A percentile compares a stretch with the other conserved stretches of the same genome.
phyloP scores from a whole-genome alignment of 164 flowering plant species.

The Liriodendron chinense region DNA sequence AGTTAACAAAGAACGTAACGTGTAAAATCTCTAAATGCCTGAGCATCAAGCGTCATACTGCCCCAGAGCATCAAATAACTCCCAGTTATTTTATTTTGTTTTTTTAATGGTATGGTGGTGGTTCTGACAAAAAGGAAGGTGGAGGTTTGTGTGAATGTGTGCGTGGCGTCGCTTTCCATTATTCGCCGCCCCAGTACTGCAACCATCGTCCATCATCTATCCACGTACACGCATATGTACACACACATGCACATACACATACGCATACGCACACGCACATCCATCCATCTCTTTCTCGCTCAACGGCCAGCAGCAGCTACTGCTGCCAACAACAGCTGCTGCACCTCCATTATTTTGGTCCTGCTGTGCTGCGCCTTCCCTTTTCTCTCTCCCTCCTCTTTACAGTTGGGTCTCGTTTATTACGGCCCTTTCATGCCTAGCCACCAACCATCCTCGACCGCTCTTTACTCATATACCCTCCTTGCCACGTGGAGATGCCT shows the following conservation, averaged over 20 bases:
- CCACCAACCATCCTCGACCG: not conserved
- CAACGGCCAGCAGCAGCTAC: not conserved
- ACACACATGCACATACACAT: not conserved
- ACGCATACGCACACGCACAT: not conserved
- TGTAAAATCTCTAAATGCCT: too few relatives aligned
- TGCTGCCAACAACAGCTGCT: not conserved
- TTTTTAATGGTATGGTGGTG: not conserved
- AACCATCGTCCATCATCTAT: not conserved
- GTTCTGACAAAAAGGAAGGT: conserved; percentile 4
- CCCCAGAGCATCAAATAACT: too few relatives aligned
- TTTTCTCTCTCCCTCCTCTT: not conserved
- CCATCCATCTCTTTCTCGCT: conserved; percentile 1
- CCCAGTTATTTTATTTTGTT: too few relatives aligned
- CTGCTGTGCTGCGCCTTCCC: not conserved
- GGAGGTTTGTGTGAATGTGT: conserved; percentile 12
- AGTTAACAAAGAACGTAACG: too few relatives aligned
- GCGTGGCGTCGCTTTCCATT: conserved; percentile 13
- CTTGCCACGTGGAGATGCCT: not conserved
- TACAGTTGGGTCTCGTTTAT: not conserved
- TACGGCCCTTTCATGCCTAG: not conserved
- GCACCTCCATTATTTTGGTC: conserved; percentile 4
- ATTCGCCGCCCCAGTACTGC: conserved; percentile 4
- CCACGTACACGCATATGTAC: not conserved
- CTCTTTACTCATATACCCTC: not conserved
- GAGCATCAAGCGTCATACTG: too few relatives aligned